These are phyloP conservation scores for Brassica carinata DNA, from an alignment of 345 rosid genomes.

Conservation along the genomic window DNA sequence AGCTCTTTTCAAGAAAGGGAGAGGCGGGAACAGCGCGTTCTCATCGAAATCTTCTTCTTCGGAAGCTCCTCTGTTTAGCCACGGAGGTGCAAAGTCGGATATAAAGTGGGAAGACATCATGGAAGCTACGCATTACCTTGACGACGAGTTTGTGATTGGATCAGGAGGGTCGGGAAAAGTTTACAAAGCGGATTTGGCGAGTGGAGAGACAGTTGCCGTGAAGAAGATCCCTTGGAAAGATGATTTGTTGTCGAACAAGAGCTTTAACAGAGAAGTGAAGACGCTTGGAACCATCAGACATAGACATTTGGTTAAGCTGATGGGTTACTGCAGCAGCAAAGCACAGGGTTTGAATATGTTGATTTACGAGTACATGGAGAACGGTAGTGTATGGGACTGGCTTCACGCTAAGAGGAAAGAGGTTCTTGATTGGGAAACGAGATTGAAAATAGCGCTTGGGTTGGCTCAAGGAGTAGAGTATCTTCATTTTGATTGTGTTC, in stretches of 20 bases:
- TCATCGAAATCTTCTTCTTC: conserved; percentile 62
- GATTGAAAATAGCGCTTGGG: conserved; percentile 74
- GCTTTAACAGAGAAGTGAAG: conserved; percentile 77
- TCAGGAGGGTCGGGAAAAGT: conserved; percentile 89
- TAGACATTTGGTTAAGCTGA: conserved; percentile 80
- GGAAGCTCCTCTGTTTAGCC: conserved; percentile 61
- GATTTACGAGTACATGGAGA: conserved; percentile 92
- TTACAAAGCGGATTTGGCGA: conserved; percentile 61
- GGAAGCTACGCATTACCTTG: conserved; percentile 75
- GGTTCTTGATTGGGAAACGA: conserved; percentile 75
- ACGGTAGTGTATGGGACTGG: conserved; percentile 96
- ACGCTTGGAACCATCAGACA: conserved; percentile 83
- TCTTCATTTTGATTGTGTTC: conserved; percentile 88
- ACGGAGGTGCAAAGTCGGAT: conserved; percentile 59
- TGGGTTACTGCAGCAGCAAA: conserved; percentile 74
- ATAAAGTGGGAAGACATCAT: conserved; percentile 79
- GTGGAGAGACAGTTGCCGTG: conserved; percentile 70
- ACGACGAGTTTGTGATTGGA: conserved; percentile 79
- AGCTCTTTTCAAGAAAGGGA: conserved; percentile 43
- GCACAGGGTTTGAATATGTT: conserved; percentile 69
- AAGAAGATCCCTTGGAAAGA: conserved; percentile 78
- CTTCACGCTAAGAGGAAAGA: conserved; percentile 59
- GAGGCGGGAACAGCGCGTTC: conserved; percentile 48
- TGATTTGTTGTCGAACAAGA: conserved; percentile 62
- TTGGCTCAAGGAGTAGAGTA: conserved; percentile 87